Percentiles rank a stretch among this genome's conserved stretches.
These are phyloP conservation scores for Zelopaecilomyces penicillatus DNA, from an alignment of 2,329 filamentous ascomycete species.

Conservation along the genomic window DNA sequence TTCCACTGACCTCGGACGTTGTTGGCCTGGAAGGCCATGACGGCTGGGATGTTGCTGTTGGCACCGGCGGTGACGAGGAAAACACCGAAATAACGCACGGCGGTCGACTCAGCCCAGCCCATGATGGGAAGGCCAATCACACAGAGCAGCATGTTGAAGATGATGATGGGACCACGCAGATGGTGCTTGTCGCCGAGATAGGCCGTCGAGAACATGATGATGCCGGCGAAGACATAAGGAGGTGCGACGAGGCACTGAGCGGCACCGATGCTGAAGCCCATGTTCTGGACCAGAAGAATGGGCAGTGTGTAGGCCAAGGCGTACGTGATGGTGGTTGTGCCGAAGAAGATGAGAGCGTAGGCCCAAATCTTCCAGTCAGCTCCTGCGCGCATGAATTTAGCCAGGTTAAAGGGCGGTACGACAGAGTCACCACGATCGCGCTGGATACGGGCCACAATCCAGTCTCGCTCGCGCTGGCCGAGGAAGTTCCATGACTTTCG, in stretches of 20 bases:
- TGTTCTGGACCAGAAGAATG: conserved; percentile 55
- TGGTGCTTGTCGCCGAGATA: conserved; percentile 60
- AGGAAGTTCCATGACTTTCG: conserved; percentile 46
- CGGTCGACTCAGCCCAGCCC: conserved; percentile 51
- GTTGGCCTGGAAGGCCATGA: conserved; percentile 76
- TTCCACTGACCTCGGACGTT: conserved; percentile 89
- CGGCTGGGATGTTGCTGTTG: conserved; percentile 67
- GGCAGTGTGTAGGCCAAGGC: conserved; percentile 73
- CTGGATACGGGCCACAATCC: conserved; percentile 46
- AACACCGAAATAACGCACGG: conserved; percentile 62
- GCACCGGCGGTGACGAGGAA: conserved; percentile 70
- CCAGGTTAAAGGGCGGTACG: conserved; percentile 42
- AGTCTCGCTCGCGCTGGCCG: conserved; percentile 39
- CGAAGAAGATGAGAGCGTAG: conserved; percentile 53
- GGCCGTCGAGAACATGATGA: conserved; percentile 51
- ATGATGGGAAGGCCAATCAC: conserved; percentile 65
- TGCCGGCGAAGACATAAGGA: conserved; percentile 56
- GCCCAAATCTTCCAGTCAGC: conserved; percentile 52
- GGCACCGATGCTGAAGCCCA: conserved; percentile 55
- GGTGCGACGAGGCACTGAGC: conserved; percentile 66
- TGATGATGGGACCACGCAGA: conserved; percentile 56
- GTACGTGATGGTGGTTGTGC: conserved; percentile 64
- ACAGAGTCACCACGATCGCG: conserved; percentile 49
- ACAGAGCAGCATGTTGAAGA: conserved; percentile 56
- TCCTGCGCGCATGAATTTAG: conserved; percentile 37